Evolutionary conservation across 2,329 filamentous ascomycete species (phyloP), one percentile per base, ranked within the genome.

Genomic region (Mycosphaerelloides madeirae): DNA sequence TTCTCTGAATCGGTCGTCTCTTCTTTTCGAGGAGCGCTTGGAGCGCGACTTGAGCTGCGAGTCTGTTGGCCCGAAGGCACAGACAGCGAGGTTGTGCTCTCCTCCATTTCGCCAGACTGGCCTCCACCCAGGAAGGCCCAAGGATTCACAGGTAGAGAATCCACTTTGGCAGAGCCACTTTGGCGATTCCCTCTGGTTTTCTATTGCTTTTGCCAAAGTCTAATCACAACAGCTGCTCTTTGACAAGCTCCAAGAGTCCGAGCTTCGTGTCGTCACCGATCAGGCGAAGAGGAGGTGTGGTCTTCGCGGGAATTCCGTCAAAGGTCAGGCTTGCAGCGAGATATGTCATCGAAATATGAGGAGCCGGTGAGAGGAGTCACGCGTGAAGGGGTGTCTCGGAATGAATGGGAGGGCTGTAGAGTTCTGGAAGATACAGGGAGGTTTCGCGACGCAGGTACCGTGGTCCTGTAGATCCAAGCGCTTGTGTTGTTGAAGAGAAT

Each of bases 1-100:
- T 68, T 62, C 41, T 61, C 56, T 19, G 56, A 69, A 49, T 71
- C 68, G 32, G 60, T 55, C 20, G 59, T 63, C 42, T 64, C 60
- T 48, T 54, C 55, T 40, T 58, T 47, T 20, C 61, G 52, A 18
- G 53, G 47, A 3, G 49, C 53, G 48, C 55, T 58, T 1, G 56
- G 53, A 20, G 58, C 52, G 41, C 57, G 52, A 38, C 54, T 57
- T 38, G 52, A 53, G 20, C 43, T 55, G 37, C 57, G 48, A n/a
- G 51, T 52, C 20, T 45, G 46, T 15, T 45, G 38, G 29, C 39
- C 43, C n/a, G 42, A 34, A 11, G 51, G 44, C 28, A 44, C 47
- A 38, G 52, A 48, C 31, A 54, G 38, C 15, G 50, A 53, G 18
- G 54, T 49, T 13, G 43, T 44, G 39, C 54, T 55, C 32, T 44